These are phyloP conservation scores for Phanerodontia chrysosporium DNA, from an alignment of 768 basidiomycete species.

Conservation along the genomic window DNA sequence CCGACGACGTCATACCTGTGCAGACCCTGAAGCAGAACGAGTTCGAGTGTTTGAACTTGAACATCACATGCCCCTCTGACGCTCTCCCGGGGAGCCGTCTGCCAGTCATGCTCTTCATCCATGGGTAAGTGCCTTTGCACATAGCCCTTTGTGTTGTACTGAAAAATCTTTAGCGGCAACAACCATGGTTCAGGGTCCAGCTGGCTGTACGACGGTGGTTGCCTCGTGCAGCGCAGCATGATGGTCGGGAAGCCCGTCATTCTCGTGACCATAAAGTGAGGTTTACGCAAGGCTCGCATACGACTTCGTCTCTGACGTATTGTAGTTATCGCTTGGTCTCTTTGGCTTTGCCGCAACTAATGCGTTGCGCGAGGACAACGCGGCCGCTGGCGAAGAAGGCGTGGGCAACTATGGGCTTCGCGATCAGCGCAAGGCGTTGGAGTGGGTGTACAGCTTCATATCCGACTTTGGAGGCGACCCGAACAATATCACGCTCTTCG, in stretches of 20 bases:
- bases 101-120: slow-evolving; percentile 85
- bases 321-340: slow-evolving; percentile 67
- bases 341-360: slow-evolving; percentile 72
- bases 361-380: slow-evolving; percentile 65
- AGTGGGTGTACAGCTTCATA: slow-evolving; percentile 52
- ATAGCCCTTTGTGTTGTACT: not conserved
- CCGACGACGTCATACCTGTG: slow-evolving; percentile 46
- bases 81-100: slow-evolving; percentile 46
- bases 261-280: slow-evolving; percentile 74
- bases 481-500: slow-evolving; percentile 30
- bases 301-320: slow-evolving; percentile 10
- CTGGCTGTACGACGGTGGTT: slow-evolving; percentile 75
- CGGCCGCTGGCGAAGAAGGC: slow-evolving; percentile 58
- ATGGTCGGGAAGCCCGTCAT: slow-evolving; percentile 60
- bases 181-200: slow-evolving; percentile 70
- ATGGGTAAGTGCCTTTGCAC: slow-evolving; percentile 52
- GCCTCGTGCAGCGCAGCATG: slow-evolving; percentile 66
- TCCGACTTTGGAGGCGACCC: slow-evolving; percentile 49
- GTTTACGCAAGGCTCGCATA: slow-evolving; percentile 11
- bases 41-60: slow-evolving; percentile 77
- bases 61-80: slow-evolving; percentile 70
- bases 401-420: slow-evolving; percentile 72
- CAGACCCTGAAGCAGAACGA: slow-evolving; percentile 63
- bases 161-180: slow-evolving; percentile 47
- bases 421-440: slow-evolving; percentile 38